phyloP scores from a whole-genome alignment of 1,284 basidiomycete genomes.

The Flammula alnicola region DNA sequence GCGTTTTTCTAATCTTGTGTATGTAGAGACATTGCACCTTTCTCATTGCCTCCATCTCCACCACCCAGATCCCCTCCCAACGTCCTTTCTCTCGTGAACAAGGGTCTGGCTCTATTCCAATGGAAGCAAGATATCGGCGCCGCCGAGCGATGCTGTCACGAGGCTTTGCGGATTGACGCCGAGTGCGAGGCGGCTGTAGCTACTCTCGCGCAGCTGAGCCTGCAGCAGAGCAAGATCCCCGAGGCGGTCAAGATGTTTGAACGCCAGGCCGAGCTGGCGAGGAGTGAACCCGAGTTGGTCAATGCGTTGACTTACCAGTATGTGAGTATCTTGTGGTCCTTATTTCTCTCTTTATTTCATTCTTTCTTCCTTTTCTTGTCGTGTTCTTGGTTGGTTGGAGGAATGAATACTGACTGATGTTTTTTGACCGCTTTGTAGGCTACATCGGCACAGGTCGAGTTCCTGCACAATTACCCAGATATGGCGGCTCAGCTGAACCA shows the following conservation, averaged over 20 bases:
- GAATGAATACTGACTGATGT: background rate
- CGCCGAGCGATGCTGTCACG: constrained; percentile 86
- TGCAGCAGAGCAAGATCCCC: constrained; percentile 92
- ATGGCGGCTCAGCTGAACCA: constrained; percentile 70
- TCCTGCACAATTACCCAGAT: constrained; percentile 82
- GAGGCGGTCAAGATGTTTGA: constrained; percentile 90
- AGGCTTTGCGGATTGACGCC: constrained; percentile 87
- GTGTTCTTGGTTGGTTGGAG: no score
- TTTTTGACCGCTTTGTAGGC: constrained; percentile 60
- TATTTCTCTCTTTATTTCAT: background rate
- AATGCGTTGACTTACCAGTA: constrained; percentile 90
- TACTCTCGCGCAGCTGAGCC: constrained; percentile 90
- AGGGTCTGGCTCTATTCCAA: constrained; percentile 94
- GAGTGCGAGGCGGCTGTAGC: constrained; percentile 98
- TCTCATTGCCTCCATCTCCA: no score
- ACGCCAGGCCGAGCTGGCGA: constrained; percentile 83
- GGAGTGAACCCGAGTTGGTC: constrained; percentile 90
- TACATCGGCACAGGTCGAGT: constrained; percentile 80
- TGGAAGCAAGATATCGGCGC: constrained; percentile 90
- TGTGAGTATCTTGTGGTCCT: constrained; percentile 48
- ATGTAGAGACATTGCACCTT: no score
- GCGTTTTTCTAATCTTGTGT: constrained; percentile 29
- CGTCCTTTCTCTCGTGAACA: constrained; percentile 96
- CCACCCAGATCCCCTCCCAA: constrained; percentile 66
- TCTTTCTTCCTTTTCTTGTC: no score